Conservation (phyloP, 768 basidiomycete species). For the Collybiopsis confluens region DNA sequence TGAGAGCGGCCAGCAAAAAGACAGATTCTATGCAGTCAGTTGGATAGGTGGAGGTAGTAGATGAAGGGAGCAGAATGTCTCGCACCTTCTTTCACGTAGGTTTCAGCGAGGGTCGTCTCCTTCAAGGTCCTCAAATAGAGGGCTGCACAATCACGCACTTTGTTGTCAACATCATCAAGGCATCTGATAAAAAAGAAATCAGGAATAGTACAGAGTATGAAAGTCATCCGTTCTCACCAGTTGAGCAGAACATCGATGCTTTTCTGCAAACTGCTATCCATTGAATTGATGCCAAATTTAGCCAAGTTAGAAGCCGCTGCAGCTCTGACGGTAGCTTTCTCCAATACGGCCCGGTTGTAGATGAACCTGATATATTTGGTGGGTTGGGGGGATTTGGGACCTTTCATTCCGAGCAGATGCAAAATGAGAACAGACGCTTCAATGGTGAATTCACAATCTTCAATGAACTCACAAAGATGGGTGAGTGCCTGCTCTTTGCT, state of each 20-base stretch:
- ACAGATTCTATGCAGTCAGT: constrained; percentile 69
- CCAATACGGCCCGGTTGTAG: constrained; percentile 97
- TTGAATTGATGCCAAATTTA: constrained; percentile 91
- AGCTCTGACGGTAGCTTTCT: constrained; percentile 96
- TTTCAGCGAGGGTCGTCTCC: constrained; percentile 74
- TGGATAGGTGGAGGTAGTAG: constrained; percentile 7
- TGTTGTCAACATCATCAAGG: constrained; percentile 97
- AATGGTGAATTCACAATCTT: constrained; percentile 99
- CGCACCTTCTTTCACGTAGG: constrained; percentile 90
- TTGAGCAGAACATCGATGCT: constrained; percentile 58
- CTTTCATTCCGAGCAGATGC: constrained; percentile 92
- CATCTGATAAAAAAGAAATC: constrained; percentile 51
- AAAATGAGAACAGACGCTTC: constrained; percentile 96
- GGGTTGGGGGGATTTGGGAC: constrained; percentile 93
- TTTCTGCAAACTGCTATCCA: constrained; percentile 72
- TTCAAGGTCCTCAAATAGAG: constrained; percentile 86
- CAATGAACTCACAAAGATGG: constrained; percentile 98
- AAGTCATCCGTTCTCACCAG: no score
- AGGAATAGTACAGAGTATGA: background rate
- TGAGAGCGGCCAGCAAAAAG: constrained; percentile 85
- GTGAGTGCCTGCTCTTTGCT: constrained; percentile 97
- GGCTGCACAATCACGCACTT: constrained; percentile 96
- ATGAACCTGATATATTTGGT: constrained; percentile 99
- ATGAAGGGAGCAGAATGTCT: background rate
- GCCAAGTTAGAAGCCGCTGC: constrained; percentile 93